Percentiles rank a stretch among this genome's conserved stretches.
Conservation (phyloP, 257 asterid species). For the Nemophila menziesii region DNA sequence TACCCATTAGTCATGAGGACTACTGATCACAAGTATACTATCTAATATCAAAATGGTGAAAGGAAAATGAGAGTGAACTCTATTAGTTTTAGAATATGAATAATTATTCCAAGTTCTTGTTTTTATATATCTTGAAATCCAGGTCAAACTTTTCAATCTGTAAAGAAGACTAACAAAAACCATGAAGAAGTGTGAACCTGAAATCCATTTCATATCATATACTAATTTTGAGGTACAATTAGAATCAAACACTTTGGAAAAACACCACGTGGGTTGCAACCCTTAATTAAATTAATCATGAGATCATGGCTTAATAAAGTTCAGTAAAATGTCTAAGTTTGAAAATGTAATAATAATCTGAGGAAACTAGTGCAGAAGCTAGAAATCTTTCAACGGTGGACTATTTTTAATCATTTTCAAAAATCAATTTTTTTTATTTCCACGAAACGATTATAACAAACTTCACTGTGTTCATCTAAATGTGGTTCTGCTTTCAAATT, state of each 20-base stretch:
- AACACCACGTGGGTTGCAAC: not conserved
- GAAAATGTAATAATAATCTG: not conserved
- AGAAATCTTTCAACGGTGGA: not conserved
- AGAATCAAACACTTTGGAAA: not conserved
- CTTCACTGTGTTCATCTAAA: not conserved
- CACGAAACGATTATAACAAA: not conserved
- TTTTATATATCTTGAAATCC: constrained; percentile 19
- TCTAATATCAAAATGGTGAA: constrained; percentile 19
- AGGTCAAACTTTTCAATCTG: constrained; percentile 30
- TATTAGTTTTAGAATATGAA: constrained; percentile 6
- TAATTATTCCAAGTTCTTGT: constrained; percentile 6
- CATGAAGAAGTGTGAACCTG: constrained; percentile 17
- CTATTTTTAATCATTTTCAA: no score
- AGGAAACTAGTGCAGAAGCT: not conserved
- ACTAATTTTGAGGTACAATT: not conserved
- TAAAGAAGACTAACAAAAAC: constrained; percentile 7
- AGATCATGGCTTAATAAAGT: not conserved
- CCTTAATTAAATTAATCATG: not conserved
- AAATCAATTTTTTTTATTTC: no score
- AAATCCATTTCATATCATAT: constrained; percentile 1
- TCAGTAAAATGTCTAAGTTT: not conserved
- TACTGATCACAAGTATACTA: not conserved
- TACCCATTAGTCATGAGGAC: constrained; percentile 22
- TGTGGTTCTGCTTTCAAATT: not conserved
- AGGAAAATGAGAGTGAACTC: constrained; percentile 14